Evolutionary conservation across 352 stramenopile species (phyloP).

Genomic region (Phytophthora quininea): DNA sequence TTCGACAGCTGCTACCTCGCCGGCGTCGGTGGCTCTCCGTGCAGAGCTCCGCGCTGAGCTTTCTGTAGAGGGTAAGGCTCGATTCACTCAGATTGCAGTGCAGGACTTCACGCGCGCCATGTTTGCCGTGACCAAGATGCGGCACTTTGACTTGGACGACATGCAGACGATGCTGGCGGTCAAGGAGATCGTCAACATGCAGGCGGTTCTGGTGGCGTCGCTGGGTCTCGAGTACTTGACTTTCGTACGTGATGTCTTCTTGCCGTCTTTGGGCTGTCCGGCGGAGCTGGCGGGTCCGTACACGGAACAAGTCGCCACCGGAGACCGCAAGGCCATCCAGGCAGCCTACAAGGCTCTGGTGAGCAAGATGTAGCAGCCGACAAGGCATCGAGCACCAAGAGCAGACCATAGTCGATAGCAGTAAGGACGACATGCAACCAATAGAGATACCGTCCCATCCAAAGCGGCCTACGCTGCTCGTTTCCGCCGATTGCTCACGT

Average conservation of each 20-base stretch:
- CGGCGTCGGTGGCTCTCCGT: slow-evolving; percentile 31
- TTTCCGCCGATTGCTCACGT: background rate
- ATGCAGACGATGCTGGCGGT: slow-evolving; percentile 66
- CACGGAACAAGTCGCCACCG: slow-evolving; percentile 59
- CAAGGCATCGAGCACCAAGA: background rate
- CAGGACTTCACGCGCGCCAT: slow-evolving; percentile 76
- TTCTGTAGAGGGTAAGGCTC: slow-evolving; percentile 40
- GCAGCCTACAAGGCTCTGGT: slow-evolving; percentile 73
- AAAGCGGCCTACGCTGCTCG: background rate
- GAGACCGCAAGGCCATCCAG: slow-evolving; percentile 69
- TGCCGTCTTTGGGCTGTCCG: slow-evolving; percentile 65
- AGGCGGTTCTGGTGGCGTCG: slow-evolving; percentile 62
- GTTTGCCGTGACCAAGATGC: slow-evolving; percentile 67
- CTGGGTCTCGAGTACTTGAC: slow-evolving; percentile 67
- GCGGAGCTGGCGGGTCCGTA: slow-evolving; percentile 64
- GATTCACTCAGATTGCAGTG: slow-evolving; percentile 67
- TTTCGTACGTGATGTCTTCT: slow-evolving; percentile 67
- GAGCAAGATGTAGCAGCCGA: slow-evolving; percentile 43
- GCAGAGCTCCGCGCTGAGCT: slow-evolving; percentile 32
- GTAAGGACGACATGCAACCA: background rate
- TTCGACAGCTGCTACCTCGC: slow-evolving; percentile 21
- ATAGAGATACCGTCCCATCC: slow-evolving; percentile 1
- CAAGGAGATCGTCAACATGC: slow-evolving; percentile 80
- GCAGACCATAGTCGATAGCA: slow-evolving; percentile 1
- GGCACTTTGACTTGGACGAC: slow-evolving; percentile 78